Base-by-base conservation (phyloP, 768 basidiomycete genomes). In the Gymnopilus dilepis region DNA sequence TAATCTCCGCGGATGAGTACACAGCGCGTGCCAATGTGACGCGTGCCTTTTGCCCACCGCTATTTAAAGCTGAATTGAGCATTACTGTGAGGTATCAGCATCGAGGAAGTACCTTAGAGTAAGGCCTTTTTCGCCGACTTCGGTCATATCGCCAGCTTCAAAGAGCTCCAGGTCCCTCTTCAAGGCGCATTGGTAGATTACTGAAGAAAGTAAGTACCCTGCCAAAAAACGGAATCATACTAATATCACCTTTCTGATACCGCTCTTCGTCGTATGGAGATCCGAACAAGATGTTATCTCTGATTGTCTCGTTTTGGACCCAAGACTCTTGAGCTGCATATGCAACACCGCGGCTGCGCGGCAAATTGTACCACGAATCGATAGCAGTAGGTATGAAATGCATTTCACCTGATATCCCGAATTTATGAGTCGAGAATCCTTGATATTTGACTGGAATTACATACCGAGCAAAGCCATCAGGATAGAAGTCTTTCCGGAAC, bases 281-380 rank as follows among this genome's bases (percentile, higher is more conserved):
- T 34, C 93, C 92, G 61, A 97, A 96, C 40, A 91, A 74, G 62
- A 97, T 90, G 68, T 96, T 97, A 45, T 93, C 90, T 74, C 85
- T 65, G 59, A 92, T 90, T 0, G 90, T 92, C 60, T 89, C 90
- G 63, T 92, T 94, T 72, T 89, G 84, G 3, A 94, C 87, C 92
- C 92, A 96, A 6, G 90, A 86, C 70, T 93, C 91, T 72, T 96
- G 93, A 2, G 89, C 88, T 6, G 89, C 89, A 69, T 91, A 94
- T 3, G 91, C 86, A 43, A 95, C 82, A 8, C 92, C 91, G 1
- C 81, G 80, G 3, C 74, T 75, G 4, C 91, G 78, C 22, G 92
- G 92, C 6, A 94, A 82, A 63, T 84, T 85, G 73, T 82, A 90
- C 82, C 84, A 90, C 0, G 89, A 85, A 40, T 83, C 80, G 1